Conservation (phyloP, 331 rosid species). For the Stylosanthes scabra region DNA sequence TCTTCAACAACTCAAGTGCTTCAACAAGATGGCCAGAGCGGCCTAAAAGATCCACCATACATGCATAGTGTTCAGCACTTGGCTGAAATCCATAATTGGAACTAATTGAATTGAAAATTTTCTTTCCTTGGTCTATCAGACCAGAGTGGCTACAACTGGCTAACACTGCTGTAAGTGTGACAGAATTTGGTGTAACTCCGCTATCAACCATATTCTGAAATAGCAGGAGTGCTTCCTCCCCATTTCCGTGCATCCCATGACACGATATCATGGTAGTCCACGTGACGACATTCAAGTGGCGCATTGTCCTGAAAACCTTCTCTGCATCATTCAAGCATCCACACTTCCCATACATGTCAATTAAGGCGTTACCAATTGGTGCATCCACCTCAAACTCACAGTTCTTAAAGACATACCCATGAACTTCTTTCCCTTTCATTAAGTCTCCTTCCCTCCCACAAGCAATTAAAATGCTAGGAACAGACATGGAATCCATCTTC, state of each 20-base stretch:
- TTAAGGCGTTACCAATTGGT: constrained; percentile 68
- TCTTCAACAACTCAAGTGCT: constrained; percentile 54
- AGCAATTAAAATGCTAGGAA: constrained; percentile 66
- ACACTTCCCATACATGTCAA: constrained; percentile 65
- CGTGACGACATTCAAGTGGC: constrained; percentile 47
- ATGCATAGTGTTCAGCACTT: constrained; percentile 65
- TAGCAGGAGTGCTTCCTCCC: constrained; percentile 53
- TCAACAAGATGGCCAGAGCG: constrained; percentile 59
- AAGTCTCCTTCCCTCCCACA: constrained; percentile 70
- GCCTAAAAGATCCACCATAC: constrained; percentile 66
- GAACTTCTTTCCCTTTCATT: constrained; percentile 69
- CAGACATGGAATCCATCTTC: constrained; percentile 56
- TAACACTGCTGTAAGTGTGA: constrained; percentile 59
- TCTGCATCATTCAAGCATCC: constrained; percentile 55
- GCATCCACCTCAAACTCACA: constrained; percentile 43
- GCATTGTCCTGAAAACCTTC: constrained; percentile 50
- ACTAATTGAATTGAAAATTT: constrained; percentile 51
- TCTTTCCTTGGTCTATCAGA: constrained; percentile 57
- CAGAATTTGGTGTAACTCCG: constrained; percentile 56
- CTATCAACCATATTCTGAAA: constrained; percentile 52
- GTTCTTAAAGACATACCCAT: constrained; percentile 54
- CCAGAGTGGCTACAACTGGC: constrained; percentile 73
- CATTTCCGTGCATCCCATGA: constrained; percentile 62
- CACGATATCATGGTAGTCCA: constrained; percentile 73
- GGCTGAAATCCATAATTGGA: constrained; percentile 52